A percentile compares a stretch with the other conserved stretches of the same genome.
Evolutionary conservation across 1,139 yeast genomes (phyloP).

Genomic region (Scheffersomyces cryptocercus): DNA sequence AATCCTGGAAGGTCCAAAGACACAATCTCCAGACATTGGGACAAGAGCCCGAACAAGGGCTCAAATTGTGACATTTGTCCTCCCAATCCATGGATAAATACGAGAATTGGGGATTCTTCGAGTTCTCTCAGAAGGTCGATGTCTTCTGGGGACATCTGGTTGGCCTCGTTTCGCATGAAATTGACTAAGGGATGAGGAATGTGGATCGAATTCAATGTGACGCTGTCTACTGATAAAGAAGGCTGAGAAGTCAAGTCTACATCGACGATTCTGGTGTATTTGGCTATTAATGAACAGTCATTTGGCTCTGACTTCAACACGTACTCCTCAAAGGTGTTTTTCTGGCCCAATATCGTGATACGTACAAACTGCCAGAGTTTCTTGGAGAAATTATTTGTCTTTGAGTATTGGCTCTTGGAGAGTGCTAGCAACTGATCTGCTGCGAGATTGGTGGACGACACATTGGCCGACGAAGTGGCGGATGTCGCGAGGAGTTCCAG

Average conservation of each 20-base stretch:
- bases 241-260: constrained; percentile 29
- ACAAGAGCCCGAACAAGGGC: constrained; percentile 59
- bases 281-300: constrained; percentile 56
- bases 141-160: constrained; percentile 18
- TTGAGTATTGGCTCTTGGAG: constrained; percentile 6
- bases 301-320: constrained; percentile 48
- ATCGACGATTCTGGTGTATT: constrained; percentile 40
- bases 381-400: constrained; percentile 21
- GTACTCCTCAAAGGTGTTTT: constrained; percentile 40
- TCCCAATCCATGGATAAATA: constrained; percentile 74
- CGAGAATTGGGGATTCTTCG: constrained; percentile 54
- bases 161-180: constrained; percentile 44
- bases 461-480: constrained; percentile 1
- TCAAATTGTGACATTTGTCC: constrained; percentile 79
- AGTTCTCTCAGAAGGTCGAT: constrained; percentile 36
- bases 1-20: constrained; percentile 77
- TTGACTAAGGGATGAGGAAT: constrained; percentile 56
- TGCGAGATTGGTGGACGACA: not conserved
- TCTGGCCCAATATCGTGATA: constrained; percentile 21
- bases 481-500: constrained; percentile 8
- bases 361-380: constrained; percentile 30
- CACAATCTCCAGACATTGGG: constrained; percentile 65
- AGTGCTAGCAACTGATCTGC: constrained; percentile 2
- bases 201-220: constrained; percentile 45
- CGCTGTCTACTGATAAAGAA: constrained; percentile 29